Evolutionary conservation across 306 rosid species (phyloP), one percentile per base, ranked within the genome.

Genomic region (Dryas octopetala): DNA sequence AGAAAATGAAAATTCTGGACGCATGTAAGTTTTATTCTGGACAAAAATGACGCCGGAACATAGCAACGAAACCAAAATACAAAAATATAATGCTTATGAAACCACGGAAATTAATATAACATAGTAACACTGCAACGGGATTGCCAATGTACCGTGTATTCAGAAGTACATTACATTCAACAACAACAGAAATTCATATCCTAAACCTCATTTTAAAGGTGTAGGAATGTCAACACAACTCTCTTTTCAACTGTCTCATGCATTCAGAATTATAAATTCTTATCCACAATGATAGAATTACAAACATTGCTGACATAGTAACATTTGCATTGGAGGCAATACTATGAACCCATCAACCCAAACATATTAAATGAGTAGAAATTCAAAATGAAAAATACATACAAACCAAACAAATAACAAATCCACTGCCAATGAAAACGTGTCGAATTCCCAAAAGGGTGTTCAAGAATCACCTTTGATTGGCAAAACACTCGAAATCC

Each of bases 401-500:
- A 17, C 6, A 62, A 3, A 54, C 12, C 46, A 52, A 19, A 26
- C 12, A 28, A 45, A 9, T 46, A 62, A 23, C 62, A 49, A 7
- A 38, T 19, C 7, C 40, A 23, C 28, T 16, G 7, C 38, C 13
- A 2, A 71, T 11, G 16, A 54, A 69, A 62, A 53, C 62, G 50
- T 32, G n/a, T 12, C 15, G 66, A 53, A 5, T 41, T 49, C 9
- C 48, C 26, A 51, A 71, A 70, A 72, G 79, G 65, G 70, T 45
- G 14, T 41, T 28, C 4, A 70, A 45, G 26, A 80, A 85, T 19
- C 26, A 88, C 96, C 92, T 79, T 80, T 52, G 88, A 77, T 70
- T 83, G 85, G 78, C 87, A 86, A 81, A 71, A 86, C 16, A 78
- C 80, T 15, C 77, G 86, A 61, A 59, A 64, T 40, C 49, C 82